phyloP scores from a whole-genome alignment of 352 stramenopile genomes.

The Phytophthora idaei region DNA sequence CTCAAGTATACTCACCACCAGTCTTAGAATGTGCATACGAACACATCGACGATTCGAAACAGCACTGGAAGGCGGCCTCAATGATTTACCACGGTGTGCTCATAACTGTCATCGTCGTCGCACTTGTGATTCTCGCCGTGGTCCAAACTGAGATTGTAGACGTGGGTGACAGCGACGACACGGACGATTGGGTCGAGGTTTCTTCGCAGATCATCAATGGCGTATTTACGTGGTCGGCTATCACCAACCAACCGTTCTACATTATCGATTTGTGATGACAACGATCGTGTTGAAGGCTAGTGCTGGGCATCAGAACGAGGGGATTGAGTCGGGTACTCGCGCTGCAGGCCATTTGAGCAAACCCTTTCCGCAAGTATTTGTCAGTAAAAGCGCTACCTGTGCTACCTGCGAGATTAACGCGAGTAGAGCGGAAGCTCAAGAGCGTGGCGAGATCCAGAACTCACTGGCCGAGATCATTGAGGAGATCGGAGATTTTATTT shows the following conservation, averaged over 20 bases:
- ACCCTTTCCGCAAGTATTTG: slow-evolving; percentile 3
- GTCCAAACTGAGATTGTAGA: slow-evolving; percentile 4
- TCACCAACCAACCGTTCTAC: slow-evolving; percentile 9
- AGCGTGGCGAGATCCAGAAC: neutral
- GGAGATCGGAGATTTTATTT: neutral
- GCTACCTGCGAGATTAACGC: neutral
- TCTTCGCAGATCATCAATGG: slow-evolving; percentile 17
- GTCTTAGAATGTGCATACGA: slow-evolving; percentile 10
- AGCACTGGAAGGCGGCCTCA: neutral
- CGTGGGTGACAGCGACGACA: slow-evolving; percentile 1
- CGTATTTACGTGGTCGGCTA: slow-evolving; percentile 1
- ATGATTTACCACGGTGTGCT: slow-evolving; percentile 7
- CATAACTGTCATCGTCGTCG: neutral
- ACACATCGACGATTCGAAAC: neutral
- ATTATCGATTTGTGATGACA: slow-evolving; percentile 6
- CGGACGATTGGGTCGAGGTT: slow-evolving; percentile 3
- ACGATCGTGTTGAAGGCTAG: slow-evolving; percentile 4
- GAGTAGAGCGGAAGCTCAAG: neutral
- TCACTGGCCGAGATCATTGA: neutral
- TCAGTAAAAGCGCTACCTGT: neutral
- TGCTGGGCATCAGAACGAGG: neutral
- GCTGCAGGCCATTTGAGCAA: slow-evolving; percentile 2
- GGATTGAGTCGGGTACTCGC: neutral
- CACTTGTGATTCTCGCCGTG: neutral
- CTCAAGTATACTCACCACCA: slow-evolving; percentile 1